Evolutionary conservation across 2,329 filamentous ascomycete species (phyloP), one percentile per base, ranked within the genome.

Genomic region (Chalaropsis ovoidea): DNA sequence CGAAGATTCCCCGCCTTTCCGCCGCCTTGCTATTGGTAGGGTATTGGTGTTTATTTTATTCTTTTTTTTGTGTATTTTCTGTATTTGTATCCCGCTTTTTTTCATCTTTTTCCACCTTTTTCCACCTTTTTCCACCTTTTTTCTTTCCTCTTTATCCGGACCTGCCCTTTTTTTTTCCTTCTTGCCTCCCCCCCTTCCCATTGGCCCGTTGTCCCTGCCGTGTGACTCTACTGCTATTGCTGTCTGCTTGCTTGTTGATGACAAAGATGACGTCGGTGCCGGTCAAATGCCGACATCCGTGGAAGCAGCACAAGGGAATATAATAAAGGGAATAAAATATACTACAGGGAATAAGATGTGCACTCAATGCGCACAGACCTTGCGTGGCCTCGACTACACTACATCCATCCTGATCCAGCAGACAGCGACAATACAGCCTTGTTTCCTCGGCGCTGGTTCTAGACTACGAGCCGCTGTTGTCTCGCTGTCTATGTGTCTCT

Each of bases 1-100:
- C 52, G 27, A 56, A 56, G 22, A 31, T 31, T 27, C 52, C 24
- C 52, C 52, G 11, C 27, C 22, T 56, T 31, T 27, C 27, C 13
- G 3, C 13, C 17, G 11, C 17, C 3, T 43, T n/a, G 42, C 13
- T n/a, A 15, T 10, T 43, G 42, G 42, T 3, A 13, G 4, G 13
- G 42, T 13, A 31, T 17, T 31, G 22, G 22, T 43, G 7, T 13
- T 52, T 61, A 8, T 49, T 31, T 65, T 61, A 24, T 3, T 49
- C 47, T 61, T 61, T 65, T 54, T 65, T 39, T 13, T 54, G 3
- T 41, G 19, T 1, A n/a, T 39, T 27, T 52, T 54, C 13, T 63
- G 22, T 54, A n/a, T 63, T 63, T 62, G n/a, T 64, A 39, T 61
- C 24, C 17, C 17, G 31, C 31, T 6, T 31, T 31, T 31, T 39